phyloP scores from a whole-genome alignment of 805 yeast genomes.

The Kazachstania kunashirensis region DNA sequence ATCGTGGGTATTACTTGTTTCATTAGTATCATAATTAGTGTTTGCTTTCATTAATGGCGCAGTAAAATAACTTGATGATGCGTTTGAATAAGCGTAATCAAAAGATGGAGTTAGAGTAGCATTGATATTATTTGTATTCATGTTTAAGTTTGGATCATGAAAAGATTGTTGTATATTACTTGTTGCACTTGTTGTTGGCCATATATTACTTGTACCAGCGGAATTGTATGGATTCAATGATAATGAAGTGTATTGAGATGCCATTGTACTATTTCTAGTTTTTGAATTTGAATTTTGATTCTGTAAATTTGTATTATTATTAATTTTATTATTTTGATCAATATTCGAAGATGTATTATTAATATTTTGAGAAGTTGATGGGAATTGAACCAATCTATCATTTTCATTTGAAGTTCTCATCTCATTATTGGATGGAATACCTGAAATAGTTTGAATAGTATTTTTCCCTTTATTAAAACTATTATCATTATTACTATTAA shows the following conservation, averaged over 20 bases:
- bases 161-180: background rate
- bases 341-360: background rate
- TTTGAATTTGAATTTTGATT: slow-evolving; percentile 5
- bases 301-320: background rate
- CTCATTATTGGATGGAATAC: background rate
- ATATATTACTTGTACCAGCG: slow-evolving; percentile 15
- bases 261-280: slow-evolving; percentile 26
- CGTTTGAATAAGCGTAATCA: background rate
- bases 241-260: slow-evolving; percentile 26
- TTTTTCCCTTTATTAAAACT: background rate
- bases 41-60: slow-evolving; percentile 2
- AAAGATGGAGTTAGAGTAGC: background rate
- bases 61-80: background rate
- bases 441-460: background rate
- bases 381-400: slow-evolving; percentile 6
- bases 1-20: background rate
- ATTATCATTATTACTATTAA: slow-evolving; percentile 4
- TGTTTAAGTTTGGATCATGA: slow-evolving; percentile 1
- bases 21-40: slow-evolving; percentile 2
- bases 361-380: slow-evolving; percentile 4
- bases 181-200: slow-evolving; percentile 15
- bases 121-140: background rate
- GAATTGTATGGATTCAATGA: slow-evolving; percentile 15
- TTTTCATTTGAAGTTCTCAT: background rate
- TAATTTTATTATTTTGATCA: background rate